Evolutionary conservation across 768 basidiomycete species (phyloP).

Genomic region (Chlorophyllum brunneum): DNA sequence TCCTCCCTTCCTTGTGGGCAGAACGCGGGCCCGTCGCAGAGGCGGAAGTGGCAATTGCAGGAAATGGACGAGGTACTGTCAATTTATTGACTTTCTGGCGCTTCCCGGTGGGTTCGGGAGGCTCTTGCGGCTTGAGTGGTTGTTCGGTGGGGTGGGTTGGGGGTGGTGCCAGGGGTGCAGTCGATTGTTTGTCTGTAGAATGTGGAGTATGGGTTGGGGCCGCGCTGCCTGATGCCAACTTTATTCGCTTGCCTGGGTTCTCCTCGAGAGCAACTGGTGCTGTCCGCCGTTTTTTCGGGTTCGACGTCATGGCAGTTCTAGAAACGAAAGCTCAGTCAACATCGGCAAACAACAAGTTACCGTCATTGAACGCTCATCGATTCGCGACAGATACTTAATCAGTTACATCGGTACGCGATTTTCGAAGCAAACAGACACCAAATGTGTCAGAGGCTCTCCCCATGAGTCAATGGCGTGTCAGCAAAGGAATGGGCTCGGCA

Average conservation of each 20-base stretch:
- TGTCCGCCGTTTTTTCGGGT: conserved; percentile 2
- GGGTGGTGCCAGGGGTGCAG: background rate
- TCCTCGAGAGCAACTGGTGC: conserved; percentile 1
- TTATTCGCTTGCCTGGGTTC: conserved; percentile 5
- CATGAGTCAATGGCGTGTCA: conserved; percentile 3
- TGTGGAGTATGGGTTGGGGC: background rate
- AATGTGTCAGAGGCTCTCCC: background rate
- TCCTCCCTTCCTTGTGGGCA: conserved; percentile 75
- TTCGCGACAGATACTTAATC: background rate
- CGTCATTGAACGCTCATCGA: background rate
- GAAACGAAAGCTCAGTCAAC: background rate
- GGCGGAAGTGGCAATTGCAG: conserved; percentile 69
- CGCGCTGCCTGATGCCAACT: background rate
- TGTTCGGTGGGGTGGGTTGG: background rate
- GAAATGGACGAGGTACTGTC: conserved; percentile 69
- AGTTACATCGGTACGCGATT: too few relatives aligned
- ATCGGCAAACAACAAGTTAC: background rate
- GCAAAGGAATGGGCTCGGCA: background rate
- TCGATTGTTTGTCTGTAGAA: background rate
- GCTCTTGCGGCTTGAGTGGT: background rate
- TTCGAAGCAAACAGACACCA: background rate
- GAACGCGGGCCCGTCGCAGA: conserved; percentile 81
- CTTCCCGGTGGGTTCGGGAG: conserved; percentile 12
- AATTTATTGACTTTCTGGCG: conserved; percentile 55
- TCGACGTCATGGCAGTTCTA: background rate